A percentile compares a stretch with the other conserved stretches of the same genome.
These are phyloP conservation scores for Venturia asperata DNA, from an alignment of 2,329 filamentous ascomycete species.

Conservation along the genomic window DNA sequence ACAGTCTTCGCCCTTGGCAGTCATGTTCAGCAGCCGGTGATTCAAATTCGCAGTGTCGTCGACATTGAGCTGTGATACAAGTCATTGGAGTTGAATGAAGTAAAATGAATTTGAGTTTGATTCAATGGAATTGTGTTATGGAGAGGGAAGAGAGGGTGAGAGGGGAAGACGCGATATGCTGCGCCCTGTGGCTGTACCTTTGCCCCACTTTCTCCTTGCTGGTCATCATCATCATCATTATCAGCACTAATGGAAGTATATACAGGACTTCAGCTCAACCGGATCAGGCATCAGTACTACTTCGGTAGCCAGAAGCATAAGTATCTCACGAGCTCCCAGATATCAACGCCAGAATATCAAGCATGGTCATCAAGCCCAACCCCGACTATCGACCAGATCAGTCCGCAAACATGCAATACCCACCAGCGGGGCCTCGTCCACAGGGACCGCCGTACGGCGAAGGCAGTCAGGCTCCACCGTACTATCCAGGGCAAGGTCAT, in stretches of 20 bases:
- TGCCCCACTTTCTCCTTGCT: background rate
- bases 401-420: constrained; percentile 11
- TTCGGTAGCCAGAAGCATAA: background rate
- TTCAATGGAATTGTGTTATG: no score
- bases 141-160: no score
- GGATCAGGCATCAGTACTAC: background rate
- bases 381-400: constrained; percentile 6
- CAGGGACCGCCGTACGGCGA: background rate
- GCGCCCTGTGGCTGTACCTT: no score
- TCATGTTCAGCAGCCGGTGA: no score
- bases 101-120: no score
- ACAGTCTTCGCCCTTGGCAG: no score
- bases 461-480: background rate
- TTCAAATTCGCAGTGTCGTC: no score
- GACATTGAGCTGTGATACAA: no score
- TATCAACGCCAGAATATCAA: background rate
- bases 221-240: constrained; percentile 1
- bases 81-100: no score
- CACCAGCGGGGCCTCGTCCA: background rate
- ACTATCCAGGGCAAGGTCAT: background rate
- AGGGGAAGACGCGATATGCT: no score
- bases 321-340: no score
- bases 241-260: background rate
- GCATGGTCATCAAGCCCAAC: constrained; percentile 9
- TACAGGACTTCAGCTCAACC: background rate